Conservation (phyloP, 2,329 filamentous ascomycete species). For the Neodidymelliopsis sp. region DNA sequence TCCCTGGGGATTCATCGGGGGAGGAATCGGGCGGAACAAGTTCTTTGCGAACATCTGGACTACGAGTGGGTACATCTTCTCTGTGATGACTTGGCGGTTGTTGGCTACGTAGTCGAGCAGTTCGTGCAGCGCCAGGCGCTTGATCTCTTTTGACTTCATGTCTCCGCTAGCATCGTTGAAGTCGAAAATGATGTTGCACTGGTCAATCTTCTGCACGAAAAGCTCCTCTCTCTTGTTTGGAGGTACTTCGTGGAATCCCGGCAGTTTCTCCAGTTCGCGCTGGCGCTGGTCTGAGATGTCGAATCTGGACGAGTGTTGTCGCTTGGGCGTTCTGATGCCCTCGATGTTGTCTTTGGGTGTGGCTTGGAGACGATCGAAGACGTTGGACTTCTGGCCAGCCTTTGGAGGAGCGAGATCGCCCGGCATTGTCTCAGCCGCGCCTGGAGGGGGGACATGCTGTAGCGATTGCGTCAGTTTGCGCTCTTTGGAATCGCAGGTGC, state of each 20-base stretch:
- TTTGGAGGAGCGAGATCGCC: conserved; percentile 95
- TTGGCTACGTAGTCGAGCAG: conserved; percentile 98
- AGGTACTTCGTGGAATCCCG: conserved; percentile 96
- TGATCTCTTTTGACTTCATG: conserved; percentile 99
- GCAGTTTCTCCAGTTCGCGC: conserved; percentile 94
- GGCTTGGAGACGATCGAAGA: conserved; percentile 88
- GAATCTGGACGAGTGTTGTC: conserved; percentile 96
- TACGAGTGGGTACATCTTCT: conserved; percentile 97
- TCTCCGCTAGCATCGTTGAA: conserved; percentile 98
- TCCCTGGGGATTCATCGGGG: conserved; percentile 95
- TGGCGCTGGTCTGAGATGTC: conserved; percentile 91
- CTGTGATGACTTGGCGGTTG: conserved; percentile 97
- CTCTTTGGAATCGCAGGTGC: background rate
- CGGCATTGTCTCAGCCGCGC: conserved; percentile 96
- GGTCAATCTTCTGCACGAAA: conserved; percentile 99
- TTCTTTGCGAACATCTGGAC: conserved; percentile 99
- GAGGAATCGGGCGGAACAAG: conserved; percentile 93
- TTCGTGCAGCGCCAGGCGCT: conserved; percentile 93
- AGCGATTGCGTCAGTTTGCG: conserved; percentile 13
- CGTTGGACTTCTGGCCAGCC: conserved; percentile 84
- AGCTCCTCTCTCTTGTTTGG: conserved; percentile 94
- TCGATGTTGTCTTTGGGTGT: conserved; percentile 97
- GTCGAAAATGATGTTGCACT: conserved; percentile 99
- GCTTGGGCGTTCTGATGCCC: conserved; percentile 91
- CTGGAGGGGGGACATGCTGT: conserved; percentile 90